A percentile compares a stretch with the other conserved stretches of the same genome.
Conservation (phyloP, 305 asterid species). For the Fraxinus dipetala region DNA sequence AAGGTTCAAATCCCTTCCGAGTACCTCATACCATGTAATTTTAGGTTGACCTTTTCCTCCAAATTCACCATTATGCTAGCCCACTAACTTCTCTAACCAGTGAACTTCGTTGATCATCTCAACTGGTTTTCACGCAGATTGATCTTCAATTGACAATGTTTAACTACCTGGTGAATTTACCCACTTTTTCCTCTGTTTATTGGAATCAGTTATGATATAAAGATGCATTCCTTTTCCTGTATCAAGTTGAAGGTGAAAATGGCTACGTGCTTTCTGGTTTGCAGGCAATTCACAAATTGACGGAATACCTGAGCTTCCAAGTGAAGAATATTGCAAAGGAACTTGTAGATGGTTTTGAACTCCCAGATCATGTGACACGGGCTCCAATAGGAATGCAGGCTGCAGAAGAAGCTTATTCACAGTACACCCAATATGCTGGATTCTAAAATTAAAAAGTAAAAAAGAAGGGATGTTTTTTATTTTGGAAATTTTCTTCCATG, state of each 20-base stretch:
- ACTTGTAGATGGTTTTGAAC: slow-evolving; percentile 84
- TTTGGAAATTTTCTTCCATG: not conserved
- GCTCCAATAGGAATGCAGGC: slow-evolving; percentile 95
- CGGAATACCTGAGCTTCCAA: slow-evolving; percentile 77
- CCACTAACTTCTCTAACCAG: not conserved
- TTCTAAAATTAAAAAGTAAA: slow-evolving; percentile 31
- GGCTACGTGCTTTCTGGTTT: not conserved
- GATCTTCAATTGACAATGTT: not conserved
- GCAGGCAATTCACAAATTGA: slow-evolving; percentile 95
- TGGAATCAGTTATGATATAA: not conserved
- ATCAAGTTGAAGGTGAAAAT: not conserved
- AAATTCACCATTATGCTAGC: not conserved
- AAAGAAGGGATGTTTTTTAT: not conserved
- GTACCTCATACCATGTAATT: not conserved
- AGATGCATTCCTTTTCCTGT: not conserved
- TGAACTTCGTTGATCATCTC: not conserved
- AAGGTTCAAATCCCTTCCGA: not conserved
- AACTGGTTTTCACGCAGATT: not conserved
- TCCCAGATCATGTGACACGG: slow-evolving; percentile 87
- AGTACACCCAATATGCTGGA: slow-evolving; percentile 76
- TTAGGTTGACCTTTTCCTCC: not conserved
- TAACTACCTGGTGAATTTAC: not conserved
- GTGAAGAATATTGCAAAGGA: slow-evolving; percentile 78
- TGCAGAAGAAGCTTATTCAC: slow-evolving; percentile 72
- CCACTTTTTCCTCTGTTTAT: not conserved